Base-by-base conservation (phyloP, 139 green algal species). In the Closterium sp. region DNA sequence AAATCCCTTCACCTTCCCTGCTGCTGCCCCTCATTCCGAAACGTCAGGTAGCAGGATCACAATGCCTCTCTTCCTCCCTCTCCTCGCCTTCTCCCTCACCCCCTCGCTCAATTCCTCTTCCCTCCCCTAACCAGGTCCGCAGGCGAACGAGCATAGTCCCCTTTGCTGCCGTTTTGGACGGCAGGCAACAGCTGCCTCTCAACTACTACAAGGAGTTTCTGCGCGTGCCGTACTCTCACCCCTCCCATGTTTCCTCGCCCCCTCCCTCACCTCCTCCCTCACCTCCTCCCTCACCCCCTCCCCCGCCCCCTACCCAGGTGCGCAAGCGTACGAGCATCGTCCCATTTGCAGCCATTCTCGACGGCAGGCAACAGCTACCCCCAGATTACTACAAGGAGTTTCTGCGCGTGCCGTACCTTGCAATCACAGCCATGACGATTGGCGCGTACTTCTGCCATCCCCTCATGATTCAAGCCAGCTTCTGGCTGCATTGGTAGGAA, bases 371-470 rank as follows among this genome's bases (percentile, higher is more conserved):
- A 50, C 38, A 50, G 38, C 38, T 50, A 9, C 38, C 38, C 7
- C 38, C 38, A 50, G 38, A 50, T 13, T 50, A 50, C 38, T 50
- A 50, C 38, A 50, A 97, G 95, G 98, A 99, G 96, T 99, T 97
- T 42, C 87, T 98, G 87, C 95, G 98, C 3, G 92, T 96, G 85
- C 98, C 98, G 0, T 99, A 99, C 92, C 34, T 97, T 9, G 95
- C 95, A 1, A 93, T 95, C 6, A 95, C 96, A 1, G 93, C 91
- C 1, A 96, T 99, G 42, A 98, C 97, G 0, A 34, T 99, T 7
- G 98, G 98, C 0, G 95, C 97, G 2, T 99, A 99, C 94, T 95
- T 97, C 38, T 85, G 24, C 34, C 98, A 99, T 93, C 98, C 98
- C 4, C 88, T 98, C 42, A 99, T 99, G 97, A 97, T 99, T 95